Percentiles rank a stretch among this genome's conserved stretches.
Conservation (phyloP, 495 filamentous ascomycete genomes). For the Lepraria neglecta region DNA sequence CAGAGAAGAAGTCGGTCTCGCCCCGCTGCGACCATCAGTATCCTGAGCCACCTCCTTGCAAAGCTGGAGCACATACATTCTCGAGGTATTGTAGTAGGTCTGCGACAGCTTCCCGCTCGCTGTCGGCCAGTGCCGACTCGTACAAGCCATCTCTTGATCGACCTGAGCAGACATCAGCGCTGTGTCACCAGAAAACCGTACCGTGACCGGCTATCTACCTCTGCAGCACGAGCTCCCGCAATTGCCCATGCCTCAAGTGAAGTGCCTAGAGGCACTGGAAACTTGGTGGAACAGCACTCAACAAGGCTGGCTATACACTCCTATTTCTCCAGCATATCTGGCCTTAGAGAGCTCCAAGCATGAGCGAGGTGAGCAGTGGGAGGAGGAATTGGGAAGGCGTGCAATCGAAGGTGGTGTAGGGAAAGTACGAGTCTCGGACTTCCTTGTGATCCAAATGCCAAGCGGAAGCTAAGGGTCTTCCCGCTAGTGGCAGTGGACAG, state of each 20-base stretch:
- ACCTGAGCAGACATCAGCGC: slow-evolving; percentile 40
- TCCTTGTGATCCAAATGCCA: slow-evolving; percentile 9
- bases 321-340: background rate
- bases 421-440: slow-evolving; percentile 7
- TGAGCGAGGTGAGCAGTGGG: background rate
- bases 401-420: background rate
- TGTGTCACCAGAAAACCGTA: background rate
- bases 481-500: background rate
- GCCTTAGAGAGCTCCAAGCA: background rate
- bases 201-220: slow-evolving; percentile 6
- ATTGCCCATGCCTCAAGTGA: slow-evolving; percentile 32
- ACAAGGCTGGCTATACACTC: background rate
- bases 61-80: slow-evolving; percentile 57
- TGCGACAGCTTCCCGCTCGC: slow-evolving; percentile 93
- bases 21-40: slow-evolving; percentile 55
- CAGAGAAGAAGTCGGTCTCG: slow-evolving; percentile 96
- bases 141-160: slow-evolving; percentile 90
- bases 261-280: slow-evolving; percentile 15
- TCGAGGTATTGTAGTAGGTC: slow-evolving; percentile 93
- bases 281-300: background rate
- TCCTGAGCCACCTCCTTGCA: slow-evolving; percentile 12
- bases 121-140: slow-evolving; percentile 91
- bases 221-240: slow-evolving; percentile 38
- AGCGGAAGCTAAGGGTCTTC: slow-evolving; percentile 6
- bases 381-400: background rate